A percentile compares a stretch with the other conserved stretches of the same genome.
These are phyloP conservation scores for Alternaria sp. DNA, from an alignment of 2,329 filamentous ascomycete species.

Conservation along the genomic window DNA sequence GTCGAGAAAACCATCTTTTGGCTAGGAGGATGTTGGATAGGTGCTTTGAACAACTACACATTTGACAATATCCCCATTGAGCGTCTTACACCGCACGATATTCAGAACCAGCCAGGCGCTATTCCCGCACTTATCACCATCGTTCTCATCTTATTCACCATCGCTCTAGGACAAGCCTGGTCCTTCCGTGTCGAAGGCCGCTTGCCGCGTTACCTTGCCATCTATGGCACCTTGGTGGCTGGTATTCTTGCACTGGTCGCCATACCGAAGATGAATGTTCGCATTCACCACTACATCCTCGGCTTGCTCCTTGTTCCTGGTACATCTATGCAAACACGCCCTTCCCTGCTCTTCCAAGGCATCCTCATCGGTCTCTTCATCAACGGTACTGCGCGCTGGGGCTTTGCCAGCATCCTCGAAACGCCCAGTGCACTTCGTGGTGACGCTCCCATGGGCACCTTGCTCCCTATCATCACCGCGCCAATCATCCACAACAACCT, in stretches of 20 bases:
- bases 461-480: constrained; percentile 61
- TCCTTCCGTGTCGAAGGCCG: constrained; percentile 86
- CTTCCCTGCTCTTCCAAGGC: constrained; percentile 86
- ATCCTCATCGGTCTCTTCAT: constrained; percentile 89
- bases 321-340: constrained; percentile 86
- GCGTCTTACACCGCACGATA: constrained; percentile 88
- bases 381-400: constrained; percentile 93
- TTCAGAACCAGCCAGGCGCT: constrained; percentile 87
- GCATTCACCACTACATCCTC: constrained; percentile 95
- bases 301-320: constrained; percentile 86
- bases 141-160: constrained; percentile 71
- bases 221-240: constrained; percentile 83
- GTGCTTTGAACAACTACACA: constrained; percentile 92
- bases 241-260: constrained; percentile 75
- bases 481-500: constrained; percentile 57
- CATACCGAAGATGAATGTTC: constrained; percentile 79
- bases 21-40: constrained; percentile 90
- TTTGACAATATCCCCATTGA: constrained; percentile 93
- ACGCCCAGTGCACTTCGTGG: constrained; percentile 75
- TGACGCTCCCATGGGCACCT: constrained; percentile 62
- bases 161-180: constrained; percentile 80
- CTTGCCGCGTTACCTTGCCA: constrained; percentile 76
- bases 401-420: constrained; percentile 87
- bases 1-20: constrained; percentile 90
- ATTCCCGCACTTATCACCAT: constrained; percentile 82